These are phyloP conservation scores for Fusarium sp. DNA, from an alignment of 2,329 filamentous ascomycete species.

Conservation along the genomic window DNA sequence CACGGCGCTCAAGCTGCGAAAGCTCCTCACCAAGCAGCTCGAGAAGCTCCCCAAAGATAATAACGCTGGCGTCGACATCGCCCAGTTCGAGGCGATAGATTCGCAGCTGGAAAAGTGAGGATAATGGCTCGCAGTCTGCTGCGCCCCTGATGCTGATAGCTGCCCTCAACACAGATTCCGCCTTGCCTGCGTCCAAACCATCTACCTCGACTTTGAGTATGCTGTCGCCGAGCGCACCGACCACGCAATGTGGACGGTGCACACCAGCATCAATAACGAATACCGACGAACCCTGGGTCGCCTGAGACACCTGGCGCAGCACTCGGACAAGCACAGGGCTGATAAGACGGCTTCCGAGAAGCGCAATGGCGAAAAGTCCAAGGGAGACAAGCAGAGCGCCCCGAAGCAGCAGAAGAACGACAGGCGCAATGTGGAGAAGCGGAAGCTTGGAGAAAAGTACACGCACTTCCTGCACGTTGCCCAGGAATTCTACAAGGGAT, in stretches of 20 bases:
- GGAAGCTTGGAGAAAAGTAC: slow-evolving; percentile 86
- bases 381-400: slow-evolving; percentile 39
- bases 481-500: slow-evolving; percentile 88
- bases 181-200: slow-evolving; percentile 75
- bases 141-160: slow-evolving; percentile 23
- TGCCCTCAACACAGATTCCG: slow-evolving; percentile 67
- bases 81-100: slow-evolving; percentile 59
- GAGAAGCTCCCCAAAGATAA: slow-evolving; percentile 55
- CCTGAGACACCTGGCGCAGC: slow-evolving; percentile 63
- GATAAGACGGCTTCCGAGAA: slow-evolving; percentile 41
- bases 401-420: slow-evolving; percentile 42
- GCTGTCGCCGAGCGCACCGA: slow-evolving; percentile 75
- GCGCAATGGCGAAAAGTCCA: slow-evolving; percentile 41
- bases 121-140: slow-evolving; percentile 16
- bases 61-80: slow-evolving; percentile 52
- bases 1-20: slow-evolving; percentile 57
- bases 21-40: slow-evolving; percentile 57
- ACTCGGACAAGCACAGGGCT: slow-evolving; percentile 64
- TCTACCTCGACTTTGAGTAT: slow-evolving; percentile 78
- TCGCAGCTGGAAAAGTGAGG: slow-evolving; percentile 57
- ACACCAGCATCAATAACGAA: slow-evolving; percentile 80
- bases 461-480: slow-evolving; percentile 87
- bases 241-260: slow-evolving; percentile 80
- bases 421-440: slow-evolving; percentile 65
- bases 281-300: slow-evolving; percentile 78